These are phyloP conservation scores for Teratosphaeria pseudoeucalypti DNA, from an alignment of 2,329 filamentous ascomycete genomes.

Conservation along the genomic window DNA sequence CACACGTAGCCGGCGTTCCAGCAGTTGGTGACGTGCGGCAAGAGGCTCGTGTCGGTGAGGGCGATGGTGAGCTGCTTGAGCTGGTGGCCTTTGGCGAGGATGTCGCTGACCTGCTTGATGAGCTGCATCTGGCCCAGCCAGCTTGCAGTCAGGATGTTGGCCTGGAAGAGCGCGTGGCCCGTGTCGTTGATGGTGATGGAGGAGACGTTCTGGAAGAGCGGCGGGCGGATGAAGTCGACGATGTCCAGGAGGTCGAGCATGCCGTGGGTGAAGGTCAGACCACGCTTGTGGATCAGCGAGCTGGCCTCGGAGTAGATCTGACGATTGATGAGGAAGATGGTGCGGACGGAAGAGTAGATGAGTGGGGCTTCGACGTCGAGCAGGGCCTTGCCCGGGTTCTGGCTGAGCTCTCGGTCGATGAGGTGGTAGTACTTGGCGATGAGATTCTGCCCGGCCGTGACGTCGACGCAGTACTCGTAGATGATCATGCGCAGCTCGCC, in stretches of 20 bases:
- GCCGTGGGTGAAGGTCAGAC: conserved; percentile 22
- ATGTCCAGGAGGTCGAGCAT: conserved; percentile 15
- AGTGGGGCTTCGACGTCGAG: conserved; percentile 1
- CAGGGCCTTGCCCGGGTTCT: conserved; percentile 1
- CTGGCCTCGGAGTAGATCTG: conserved; percentile 25
- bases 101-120: conserved; percentile 13
- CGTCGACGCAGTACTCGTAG: conserved; percentile 14
- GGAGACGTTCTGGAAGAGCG: conserved; percentile 16
- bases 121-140: conserved; percentile 21
- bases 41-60: conserved; percentile 12
- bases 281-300: conserved; percentile 15
- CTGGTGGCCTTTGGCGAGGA: conserved; percentile 16
- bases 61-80: conserved; percentile 20
- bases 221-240: conserved; percentile 11
- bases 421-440: conserved; percentile 14
- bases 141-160: conserved; percentile 7
- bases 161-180: conserved; percentile 64
- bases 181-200: conserved; percentile 65
- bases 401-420: conserved; percentile 2
- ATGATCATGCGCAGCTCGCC: conserved; percentile 17
- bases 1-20: conserved; percentile 10
- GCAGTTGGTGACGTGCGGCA: conserved; percentile 18
- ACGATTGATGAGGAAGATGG: conserved; percentile 25
- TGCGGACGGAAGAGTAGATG: conserved; percentile 13
- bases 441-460: conserved; percentile 9